Base-by-base conservation (phyloP, 805 yeast genomes). In the Citeromyces matritensis region DNA sequence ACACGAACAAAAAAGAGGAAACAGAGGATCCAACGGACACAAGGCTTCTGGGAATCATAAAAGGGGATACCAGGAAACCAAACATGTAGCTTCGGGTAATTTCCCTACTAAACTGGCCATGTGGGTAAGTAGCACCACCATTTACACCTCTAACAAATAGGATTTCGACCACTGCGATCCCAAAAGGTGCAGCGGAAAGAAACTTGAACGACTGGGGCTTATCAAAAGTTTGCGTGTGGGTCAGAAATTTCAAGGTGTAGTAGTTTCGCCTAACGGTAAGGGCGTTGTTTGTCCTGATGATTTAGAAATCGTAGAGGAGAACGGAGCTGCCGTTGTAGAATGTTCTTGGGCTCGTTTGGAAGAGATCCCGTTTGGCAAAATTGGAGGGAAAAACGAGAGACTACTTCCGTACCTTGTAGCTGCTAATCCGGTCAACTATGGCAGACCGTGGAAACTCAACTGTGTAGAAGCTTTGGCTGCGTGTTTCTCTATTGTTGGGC, bases 91-190 rank as follows among this genome's bases (percentile, higher is more conserved):
- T 23, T 43, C 33, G 30, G 39, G 39, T 3, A 57, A 65, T 31
- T 81, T 83, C 46, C 95, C 94, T 1, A 77, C 79, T 23, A 85
- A 83, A 45, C 52, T 86, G 39, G 96, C 95, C 11, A 88, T 88
- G 98, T 88, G 98, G 95, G 42, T 39, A 32, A 33, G 42, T 39
- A 19, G 5, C 23, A 24, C 13, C 6, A n/a, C 25, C 9, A 26
- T 12, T 26, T 14, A 15, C 14, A 6, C 8, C 17, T 9, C 21
- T 17, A 17, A 17, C 21, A 17, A 17, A 5, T 12, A 39, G 42
- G 98, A 91, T 51, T 91, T 91, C 48, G 95, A 86, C 41, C 98
- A 91, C 49, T 91, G 98, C 58, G 98, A 91, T 55, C 98, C 98
- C 1, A 91, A 91, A 48, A 66, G 96, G 48, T 91, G 98, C 50